These are phyloP conservation scores for Chrysochromulina parva DNA, from an alignment of 78 protist genomes.

Conservation along the genomic window DNA sequence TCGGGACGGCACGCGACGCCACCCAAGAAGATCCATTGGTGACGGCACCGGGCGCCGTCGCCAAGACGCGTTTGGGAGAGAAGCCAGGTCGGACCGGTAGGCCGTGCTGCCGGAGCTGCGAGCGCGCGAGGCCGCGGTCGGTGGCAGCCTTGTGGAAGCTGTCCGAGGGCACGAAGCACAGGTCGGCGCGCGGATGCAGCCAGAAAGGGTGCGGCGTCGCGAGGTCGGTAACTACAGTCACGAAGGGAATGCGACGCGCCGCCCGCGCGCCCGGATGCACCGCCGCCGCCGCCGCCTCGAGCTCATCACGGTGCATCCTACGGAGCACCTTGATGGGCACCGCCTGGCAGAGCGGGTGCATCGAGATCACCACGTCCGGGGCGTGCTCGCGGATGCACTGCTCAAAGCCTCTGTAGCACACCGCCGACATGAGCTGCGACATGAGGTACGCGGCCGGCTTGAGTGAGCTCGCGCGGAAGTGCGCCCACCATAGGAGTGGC, in stretches of 20 bases:
- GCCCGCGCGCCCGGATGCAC: no score
- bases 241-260: background rate
- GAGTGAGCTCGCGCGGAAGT: no score
- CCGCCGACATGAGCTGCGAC: no score
- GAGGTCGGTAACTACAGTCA: constrained; percentile 7
- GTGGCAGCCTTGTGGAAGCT: background rate
- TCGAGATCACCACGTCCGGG: background rate
- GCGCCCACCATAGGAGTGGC: no score
- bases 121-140: background rate
- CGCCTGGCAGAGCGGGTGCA: constrained; percentile 15
- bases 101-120: background rate
- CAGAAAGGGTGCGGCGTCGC: background rate
- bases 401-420: background rate
- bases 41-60: no score
- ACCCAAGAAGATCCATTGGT: no score
- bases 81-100: background rate
- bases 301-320: no score
- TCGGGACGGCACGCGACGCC: no score
- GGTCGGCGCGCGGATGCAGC: background rate
- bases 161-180: background rate
- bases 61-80: no score
- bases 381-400: background rate
- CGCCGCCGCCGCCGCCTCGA: background rate
- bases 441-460: no score
- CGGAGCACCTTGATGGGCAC: background rate